Evolutionary conservation across 1,139 yeast genomes (phyloP).

Genomic region (Candida tetrigidarum): DNA sequence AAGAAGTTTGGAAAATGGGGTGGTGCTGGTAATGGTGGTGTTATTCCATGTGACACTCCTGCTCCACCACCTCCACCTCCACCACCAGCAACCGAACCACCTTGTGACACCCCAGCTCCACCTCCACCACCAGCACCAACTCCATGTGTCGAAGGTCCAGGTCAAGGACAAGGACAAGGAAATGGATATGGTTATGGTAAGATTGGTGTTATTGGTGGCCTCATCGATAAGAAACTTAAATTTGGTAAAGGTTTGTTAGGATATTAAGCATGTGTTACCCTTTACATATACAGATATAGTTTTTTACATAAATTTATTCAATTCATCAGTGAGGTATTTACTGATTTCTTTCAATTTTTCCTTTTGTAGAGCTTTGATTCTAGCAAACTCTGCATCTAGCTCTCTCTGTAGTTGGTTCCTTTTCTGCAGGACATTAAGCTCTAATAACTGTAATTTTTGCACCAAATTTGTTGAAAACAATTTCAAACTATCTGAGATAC

Average conservation of each 20-base stretch:
- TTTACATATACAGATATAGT: too few species aligned
- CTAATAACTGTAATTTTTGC: conserved; percentile 20
- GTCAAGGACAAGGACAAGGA: too few species aligned
- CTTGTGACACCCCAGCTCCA: conserved; percentile 5
- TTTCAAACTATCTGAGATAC: conserved; percentile 15
- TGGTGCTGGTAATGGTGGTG: conserved; percentile 1
- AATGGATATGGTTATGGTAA: too few species aligned
- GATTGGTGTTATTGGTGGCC: conserved; percentile 5
- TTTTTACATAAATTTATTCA: conserved; percentile 13
- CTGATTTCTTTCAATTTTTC: conserved; percentile 14
- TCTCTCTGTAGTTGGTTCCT: conserved; percentile 19
- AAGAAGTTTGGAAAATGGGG: background rate
- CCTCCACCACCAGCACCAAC: background rate
- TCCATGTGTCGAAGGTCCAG: background rate
- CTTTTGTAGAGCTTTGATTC: conserved; percentile 13
- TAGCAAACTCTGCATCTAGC: conserved; percentile 19
- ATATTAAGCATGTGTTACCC: background rate
- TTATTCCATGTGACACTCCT: conserved; percentile 7
- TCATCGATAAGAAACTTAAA: conserved; percentile 4
- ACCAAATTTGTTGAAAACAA: conserved; percentile 17
- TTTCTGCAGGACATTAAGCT: conserved; percentile 17
- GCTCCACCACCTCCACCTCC: too few species aligned
- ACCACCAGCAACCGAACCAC: too few species aligned
- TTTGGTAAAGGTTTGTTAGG: conserved; percentile 5
- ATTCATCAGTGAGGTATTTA: conserved; percentile 14